Evolutionary conservation across 176 grass and related monocot species (phyloP).

Genomic region (Hyparrhenia diplandra): DNA sequence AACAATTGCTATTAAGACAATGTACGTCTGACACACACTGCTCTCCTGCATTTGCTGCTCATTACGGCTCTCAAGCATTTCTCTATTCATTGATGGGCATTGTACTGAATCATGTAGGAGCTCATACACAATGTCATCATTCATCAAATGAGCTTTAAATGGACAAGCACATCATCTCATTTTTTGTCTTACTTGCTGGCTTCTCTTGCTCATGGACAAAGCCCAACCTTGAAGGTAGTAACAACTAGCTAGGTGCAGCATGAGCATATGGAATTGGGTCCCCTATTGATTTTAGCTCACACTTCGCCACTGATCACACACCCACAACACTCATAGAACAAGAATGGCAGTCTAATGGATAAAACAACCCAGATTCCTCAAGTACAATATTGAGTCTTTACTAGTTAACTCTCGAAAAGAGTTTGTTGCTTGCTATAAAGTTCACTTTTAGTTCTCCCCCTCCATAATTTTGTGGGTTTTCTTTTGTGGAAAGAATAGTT

Average conservation of each 20-base stretch:
- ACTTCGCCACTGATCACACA: not conserved
- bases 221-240: not conserved
- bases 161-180: not conserved
- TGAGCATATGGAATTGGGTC: not conserved
- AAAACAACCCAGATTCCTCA: not conserved
- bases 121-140: not conserved
- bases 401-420: not conserved
- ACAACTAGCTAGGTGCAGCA: not conserved
- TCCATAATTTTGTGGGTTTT: constrained; percentile 21
- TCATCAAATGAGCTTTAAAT: not conserved
- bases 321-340: not conserved
- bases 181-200: not conserved
- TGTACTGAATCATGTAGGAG: not conserved
- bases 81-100: not conserved
- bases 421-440: not conserved
- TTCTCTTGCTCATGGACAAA: not conserved
- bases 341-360: not conserved
- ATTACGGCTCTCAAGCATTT: not conserved
- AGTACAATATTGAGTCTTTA: not conserved
- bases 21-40: not conserved
- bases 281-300: not conserved
- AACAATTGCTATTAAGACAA: no score
- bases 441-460: not conserved
- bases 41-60: not conserved
- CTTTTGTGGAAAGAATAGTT: not conserved